Base-by-base conservation (phyloP, 768 basidiomycete species). In the Phlegmacium glaucopus region DNA sequence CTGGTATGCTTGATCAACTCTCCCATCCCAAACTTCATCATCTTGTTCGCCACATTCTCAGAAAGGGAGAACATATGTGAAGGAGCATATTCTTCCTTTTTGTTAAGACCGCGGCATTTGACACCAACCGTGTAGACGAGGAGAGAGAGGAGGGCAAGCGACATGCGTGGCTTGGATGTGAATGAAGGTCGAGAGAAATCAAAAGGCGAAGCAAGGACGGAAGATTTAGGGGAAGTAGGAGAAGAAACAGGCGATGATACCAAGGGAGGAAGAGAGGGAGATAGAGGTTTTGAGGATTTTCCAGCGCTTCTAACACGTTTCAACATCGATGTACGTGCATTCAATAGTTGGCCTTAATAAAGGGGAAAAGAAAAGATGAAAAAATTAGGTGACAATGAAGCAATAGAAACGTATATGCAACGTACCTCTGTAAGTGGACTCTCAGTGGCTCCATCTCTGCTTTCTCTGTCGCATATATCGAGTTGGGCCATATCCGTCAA, bases 121-220 rank as follows among this genome's bases (percentile, higher is more conserved):
- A 98, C 94, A 6, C 96, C 96, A 39, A 95, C 83, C 3, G 95
- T 97, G 65, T 98, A 98, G 22, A 98, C 88, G 9, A 99, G 76
- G n/a, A 97, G 76, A 0, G 79, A 72, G 1, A 83, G 78, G 2
- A 99, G 77, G 2, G 77, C 76, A 3, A 74, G 53, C 0, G 94
- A 92, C 81, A 92, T 90, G 63, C 82, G 87, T 16, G 71, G 72
- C 65, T 87, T 89, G 15, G 69, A 48, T 37, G 35, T 37, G 35
- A 10, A 11, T 11, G 25, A 26, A 53, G 47, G 52, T 51, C 44
- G 35, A 41, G 47, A 13, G 32, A 4, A 39, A 60, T 47, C 9
- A 43, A 40, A 45, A 39, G 28, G 26, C 26, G 41, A 28, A 39
- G 45, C 13, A 28, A 25, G 27, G 42, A 36, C 7, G 48, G 35